A percentile compares a stretch with the other conserved stretches of the same genome.
Conservation (phyloP, 805 yeast species). For the Wickerhamiella parazyma region DNA sequence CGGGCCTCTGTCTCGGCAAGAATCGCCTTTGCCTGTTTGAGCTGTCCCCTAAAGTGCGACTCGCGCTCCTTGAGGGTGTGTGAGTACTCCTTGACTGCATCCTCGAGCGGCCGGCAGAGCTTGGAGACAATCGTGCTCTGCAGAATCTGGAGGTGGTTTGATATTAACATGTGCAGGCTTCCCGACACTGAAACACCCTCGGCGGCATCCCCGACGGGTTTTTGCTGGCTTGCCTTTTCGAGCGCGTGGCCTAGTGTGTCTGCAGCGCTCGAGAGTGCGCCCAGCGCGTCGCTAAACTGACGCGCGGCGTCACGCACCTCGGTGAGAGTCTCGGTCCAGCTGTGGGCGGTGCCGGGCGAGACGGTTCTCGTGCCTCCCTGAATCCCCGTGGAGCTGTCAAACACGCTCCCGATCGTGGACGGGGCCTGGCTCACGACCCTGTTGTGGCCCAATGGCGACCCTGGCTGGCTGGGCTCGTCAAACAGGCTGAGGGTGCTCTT, state of each 20-base stretch:
- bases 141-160: conserved; percentile 65
- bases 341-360: conserved; percentile 31
- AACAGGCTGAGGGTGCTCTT: not conserved
- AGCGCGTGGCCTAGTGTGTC: conserved; percentile 59
- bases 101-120: conserved; percentile 40
- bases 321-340: conserved; percentile 27
- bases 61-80: conserved; percentile 36
- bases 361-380: conserved; percentile 1
- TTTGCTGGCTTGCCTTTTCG: conserved; percentile 47
- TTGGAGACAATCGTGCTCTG: conserved; percentile 41
- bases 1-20: conserved; percentile 49
- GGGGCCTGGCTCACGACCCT: not conserved
- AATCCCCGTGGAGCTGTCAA: conserved; percentile 2
- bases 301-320: conserved; percentile 36
- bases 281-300: conserved; percentile 35
- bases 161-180: conserved; percentile 61
- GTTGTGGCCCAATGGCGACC: too few relatives aligned
- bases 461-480: not conserved
- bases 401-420: conserved; percentile 1
- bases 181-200: conserved; percentile 60
- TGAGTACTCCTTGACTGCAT: conserved; percentile 34
- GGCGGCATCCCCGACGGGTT: conserved; percentile 45
- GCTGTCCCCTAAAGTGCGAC: conserved; percentile 37
- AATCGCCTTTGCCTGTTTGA: conserved; percentile 37
- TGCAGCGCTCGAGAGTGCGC: conserved; percentile 42